phyloP scores from a whole-genome alignment of 345 rosid genomes.

The Sonneratia alba region DNA sequence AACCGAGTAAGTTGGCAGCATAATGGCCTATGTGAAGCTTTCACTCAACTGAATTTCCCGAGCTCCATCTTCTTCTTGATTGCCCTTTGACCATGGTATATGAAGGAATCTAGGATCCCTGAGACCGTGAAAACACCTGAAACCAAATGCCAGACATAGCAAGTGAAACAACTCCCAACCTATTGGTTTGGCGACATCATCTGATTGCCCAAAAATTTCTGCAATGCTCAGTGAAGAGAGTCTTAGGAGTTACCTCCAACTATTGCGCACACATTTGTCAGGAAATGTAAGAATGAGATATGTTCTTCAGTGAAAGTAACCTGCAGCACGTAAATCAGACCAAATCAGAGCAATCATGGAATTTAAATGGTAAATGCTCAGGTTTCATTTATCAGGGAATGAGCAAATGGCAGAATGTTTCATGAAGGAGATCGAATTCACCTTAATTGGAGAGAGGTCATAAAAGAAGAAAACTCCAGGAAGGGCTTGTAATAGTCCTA shows the following conservation, averaged over 20 bases:
- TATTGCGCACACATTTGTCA: constrained; percentile 87
- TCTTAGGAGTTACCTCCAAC: constrained; percentile 62
- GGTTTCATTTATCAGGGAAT: not conserved
- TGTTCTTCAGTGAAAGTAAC: constrained; percentile 78
- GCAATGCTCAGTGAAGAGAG: not conserved
- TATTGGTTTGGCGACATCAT: not conserved
- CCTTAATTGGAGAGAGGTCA: constrained; percentile 99
- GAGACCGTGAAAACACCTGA: constrained; percentile 91
- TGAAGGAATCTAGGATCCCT: constrained; percentile 76
- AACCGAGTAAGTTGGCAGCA: not conserved
- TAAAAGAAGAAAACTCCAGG: constrained; percentile 96
- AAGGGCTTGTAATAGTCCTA: constrained; percentile 57
- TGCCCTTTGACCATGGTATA: constrained; percentile 88
- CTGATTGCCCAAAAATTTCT: too few relatives aligned
- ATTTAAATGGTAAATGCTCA: too few relatives aligned
- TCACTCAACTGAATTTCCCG: constrained; percentile 70
- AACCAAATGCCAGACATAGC: constrained; percentile 5
- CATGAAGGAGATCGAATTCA: constrained; percentile 7
- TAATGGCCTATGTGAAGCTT: not conserved
- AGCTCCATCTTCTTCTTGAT: constrained; percentile 96
- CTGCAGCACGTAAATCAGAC: constrained; percentile 26
- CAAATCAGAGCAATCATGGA: not conserved
- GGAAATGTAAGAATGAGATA: constrained; percentile 78
- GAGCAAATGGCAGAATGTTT: not conserved
- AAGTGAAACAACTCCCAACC: not conserved